phyloP scores from a whole-genome alignment of 169 alveolate species.

The Plasmodium berghei region DNA sequence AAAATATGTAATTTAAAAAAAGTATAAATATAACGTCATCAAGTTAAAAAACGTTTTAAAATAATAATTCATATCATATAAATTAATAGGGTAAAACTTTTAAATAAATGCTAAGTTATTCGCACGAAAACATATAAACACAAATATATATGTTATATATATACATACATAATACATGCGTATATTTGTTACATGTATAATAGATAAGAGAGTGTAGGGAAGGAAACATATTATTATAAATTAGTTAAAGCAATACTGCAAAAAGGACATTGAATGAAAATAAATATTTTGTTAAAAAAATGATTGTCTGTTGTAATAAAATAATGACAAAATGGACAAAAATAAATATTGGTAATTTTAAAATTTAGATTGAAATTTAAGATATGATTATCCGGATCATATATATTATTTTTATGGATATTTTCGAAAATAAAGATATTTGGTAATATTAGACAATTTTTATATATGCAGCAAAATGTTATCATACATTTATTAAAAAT shows the following conservation, averaged over 20 bases:
- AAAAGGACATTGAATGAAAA: conserved; percentile 64
- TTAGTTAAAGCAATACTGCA: conserved; percentile 27
- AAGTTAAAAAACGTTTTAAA: too few relatives aligned
- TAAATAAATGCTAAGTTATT: too few relatives aligned
- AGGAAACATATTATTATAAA: not conserved
- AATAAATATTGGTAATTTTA: conserved; percentile 1
- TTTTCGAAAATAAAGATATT: conserved; percentile 2
- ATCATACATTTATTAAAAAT: conserved; percentile 68
- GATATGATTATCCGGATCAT: not conserved
- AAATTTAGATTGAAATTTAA: conserved; percentile 21
- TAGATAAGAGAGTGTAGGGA: too few relatives aligned
- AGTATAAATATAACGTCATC: too few relatives aligned
- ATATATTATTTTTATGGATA: conserved; percentile 17
- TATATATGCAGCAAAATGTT: conserved; percentile 58
- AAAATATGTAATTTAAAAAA: too few relatives aligned
- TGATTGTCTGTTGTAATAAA: conserved; percentile 41
- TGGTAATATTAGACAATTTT: conserved; percentile 50
- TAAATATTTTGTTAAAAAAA: conserved; percentile 17
- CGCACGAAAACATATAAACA: too few relatives aligned
- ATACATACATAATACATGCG: too few relatives aligned
- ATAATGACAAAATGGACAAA: conserved; percentile 57
- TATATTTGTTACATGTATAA: too few relatives aligned
- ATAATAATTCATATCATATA: too few relatives aligned
- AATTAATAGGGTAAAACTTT: too few relatives aligned
- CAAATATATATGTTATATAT: too few relatives aligned